Conservation (phyloP, 306 rosid genomes). For the Cicer pinnatifidum region DNA sequence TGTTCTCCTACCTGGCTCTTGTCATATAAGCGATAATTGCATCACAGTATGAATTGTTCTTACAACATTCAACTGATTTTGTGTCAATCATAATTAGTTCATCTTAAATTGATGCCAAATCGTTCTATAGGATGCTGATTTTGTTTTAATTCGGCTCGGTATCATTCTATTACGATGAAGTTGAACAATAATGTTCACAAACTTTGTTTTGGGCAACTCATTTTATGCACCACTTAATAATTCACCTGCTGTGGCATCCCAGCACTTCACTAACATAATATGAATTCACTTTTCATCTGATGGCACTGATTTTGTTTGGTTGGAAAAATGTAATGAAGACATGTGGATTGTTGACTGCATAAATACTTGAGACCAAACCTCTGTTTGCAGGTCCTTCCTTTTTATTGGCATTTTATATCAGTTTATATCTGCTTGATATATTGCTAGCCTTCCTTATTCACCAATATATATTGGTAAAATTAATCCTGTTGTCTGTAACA, state of each 20-base stretch:
- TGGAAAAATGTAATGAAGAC: conserved; percentile 3
- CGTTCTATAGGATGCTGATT: conserved; percentile 22
- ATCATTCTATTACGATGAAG: conserved; percentile 20
- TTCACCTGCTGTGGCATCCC: neutral
- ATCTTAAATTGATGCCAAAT: conserved; percentile 11
- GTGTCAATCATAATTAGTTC: conserved; percentile 21
- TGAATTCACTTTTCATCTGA: conserved; percentile 3
- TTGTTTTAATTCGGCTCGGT: conserved; percentile 19
- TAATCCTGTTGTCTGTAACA: neutral
- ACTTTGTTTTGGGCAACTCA: neutral
- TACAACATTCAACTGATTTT: neutral
- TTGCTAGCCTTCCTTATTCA: conserved; percentile 20
- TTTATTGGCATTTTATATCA: conserved; percentile 16
- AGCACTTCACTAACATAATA: conserved; percentile 1
- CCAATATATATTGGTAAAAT: conserved; percentile 10
- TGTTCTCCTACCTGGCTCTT: conserved; percentile 25
- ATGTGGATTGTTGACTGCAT: conserved; percentile 10
- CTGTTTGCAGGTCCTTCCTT: neutral
- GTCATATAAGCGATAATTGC: neutral
- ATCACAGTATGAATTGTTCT: conserved; percentile 20
- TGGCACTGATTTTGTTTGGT: conserved; percentile 5
- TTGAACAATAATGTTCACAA: conserved; percentile 19
- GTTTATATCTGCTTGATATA: neutral
- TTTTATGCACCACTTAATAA: neutral
- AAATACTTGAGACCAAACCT: conserved; percentile 18